Evolutionary conservation across 305 asterid genomes (phyloP).

Genomic region (Solanum hybrid): DNA sequence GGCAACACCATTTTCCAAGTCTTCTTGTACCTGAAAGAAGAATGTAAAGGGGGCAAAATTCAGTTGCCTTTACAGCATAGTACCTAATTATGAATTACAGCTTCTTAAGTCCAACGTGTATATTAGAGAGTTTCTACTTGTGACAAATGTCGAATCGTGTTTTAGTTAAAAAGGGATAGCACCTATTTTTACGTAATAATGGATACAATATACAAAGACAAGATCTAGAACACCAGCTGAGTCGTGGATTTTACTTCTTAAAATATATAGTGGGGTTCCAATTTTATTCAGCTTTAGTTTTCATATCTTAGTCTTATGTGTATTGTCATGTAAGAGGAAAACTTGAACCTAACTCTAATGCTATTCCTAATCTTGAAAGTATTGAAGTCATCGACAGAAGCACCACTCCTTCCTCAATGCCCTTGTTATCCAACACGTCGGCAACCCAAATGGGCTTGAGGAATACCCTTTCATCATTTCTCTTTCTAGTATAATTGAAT

Average conservation of each 20-base stretch:
- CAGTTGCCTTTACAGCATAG: neutral
- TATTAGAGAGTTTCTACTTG: neutral
- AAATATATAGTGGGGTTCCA: neutral
- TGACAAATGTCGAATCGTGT: neutral
- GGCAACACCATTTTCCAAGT: slow-evolving; percentile 43
- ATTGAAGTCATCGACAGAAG: neutral
- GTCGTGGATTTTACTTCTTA: neutral
- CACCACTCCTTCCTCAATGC: neutral
- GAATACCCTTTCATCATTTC: neutral
- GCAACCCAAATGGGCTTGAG: neutral
- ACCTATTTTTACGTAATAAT: neutral
- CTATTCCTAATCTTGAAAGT: neutral
- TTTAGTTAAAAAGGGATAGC: neutral
- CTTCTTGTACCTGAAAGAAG: slow-evolving; percentile 64
- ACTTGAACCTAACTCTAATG: neutral
- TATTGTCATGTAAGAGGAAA: neutral
- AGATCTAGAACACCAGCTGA: neutral
- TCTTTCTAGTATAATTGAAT: neutral
- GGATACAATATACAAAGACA: neutral
- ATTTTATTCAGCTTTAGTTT: neutral
- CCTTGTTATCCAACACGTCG: neutral
- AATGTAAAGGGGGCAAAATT: neutral
- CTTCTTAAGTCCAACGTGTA: neutral
- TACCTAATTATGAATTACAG: neutral
- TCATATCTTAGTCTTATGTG: neutral